Base-by-base conservation (phyloP, 257 asterid species). In the Fraxinus excelsior region DNA sequence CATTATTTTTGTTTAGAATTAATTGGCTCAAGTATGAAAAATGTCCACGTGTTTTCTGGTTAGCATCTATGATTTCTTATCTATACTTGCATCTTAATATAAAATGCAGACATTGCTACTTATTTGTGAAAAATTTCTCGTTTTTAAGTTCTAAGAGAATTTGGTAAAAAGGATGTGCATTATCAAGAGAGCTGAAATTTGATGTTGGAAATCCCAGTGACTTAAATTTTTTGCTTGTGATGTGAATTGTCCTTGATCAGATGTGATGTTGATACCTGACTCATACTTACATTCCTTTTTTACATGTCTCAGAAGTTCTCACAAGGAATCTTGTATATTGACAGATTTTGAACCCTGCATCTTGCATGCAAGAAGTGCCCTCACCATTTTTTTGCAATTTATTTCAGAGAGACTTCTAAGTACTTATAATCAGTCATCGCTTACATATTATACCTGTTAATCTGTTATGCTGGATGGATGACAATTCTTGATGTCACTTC, bases 121-220 rank as follows among this genome's bases (percentile, higher is more conserved):
- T 67, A 71, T 16, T 3, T 32, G 66, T 58, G 32, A 32, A 58
- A 40, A 2, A 11, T 42, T 69, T 26, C 35, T 34, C 7, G 4
- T 44, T 25, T 58, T 44, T 58, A 26, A 53, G 31, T 21, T 40
- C 49, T 40, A 40, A 40, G 16, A 40, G 16, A 40, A 10, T 12
- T 40, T 76, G 71, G 74, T 56, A 51, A 32, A 8, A 32, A 19
- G 53, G 42, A 46, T 26, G 32, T 74, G 62, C n/a, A 78, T 71
- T 56, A 29, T 74, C 14, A 9, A 34, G 51, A 58, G 74, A n/a
- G 34, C 68, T 75, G 78, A 76, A 66, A 58, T 29, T 51, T 74
- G 69, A 46, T 56, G 62, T 44, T 40, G 37, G 11, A 40, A 58
- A 60, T 67, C 38, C 62, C 46, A 58, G 40, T 67, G 21, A 40